Conservation (phyloP, 1,139 yeast species). For the Sugiyamaella grinbergsii region DNA sequence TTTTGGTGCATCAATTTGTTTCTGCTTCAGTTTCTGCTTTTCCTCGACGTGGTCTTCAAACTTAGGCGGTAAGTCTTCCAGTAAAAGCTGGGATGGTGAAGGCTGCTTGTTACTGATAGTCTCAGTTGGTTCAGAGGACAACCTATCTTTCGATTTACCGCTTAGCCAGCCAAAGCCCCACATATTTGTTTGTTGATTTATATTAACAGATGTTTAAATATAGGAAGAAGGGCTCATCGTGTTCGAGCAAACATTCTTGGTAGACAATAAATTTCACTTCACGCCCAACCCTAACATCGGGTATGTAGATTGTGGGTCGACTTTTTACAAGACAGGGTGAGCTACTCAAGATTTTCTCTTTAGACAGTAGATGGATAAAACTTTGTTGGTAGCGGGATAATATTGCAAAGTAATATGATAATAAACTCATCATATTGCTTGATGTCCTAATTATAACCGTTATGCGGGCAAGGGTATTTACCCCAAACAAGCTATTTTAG, state of each 20-base stretch:
- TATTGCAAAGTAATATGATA: no score
- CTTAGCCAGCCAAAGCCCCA: conserved; percentile 21
- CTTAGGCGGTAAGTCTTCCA: conserved; percentile 43
- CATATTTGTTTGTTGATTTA: conserved; percentile 1
- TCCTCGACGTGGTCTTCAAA: conserved; percentile 37
- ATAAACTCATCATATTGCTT: no score
- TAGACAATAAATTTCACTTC: conserved; percentile 14
- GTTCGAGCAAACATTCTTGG: no score
- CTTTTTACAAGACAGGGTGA: no score
- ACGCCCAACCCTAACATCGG: conserved; percentile 9
- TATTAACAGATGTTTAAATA: background rate
- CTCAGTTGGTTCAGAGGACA: background rate
- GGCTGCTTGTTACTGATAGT: background rate
- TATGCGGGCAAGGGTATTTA: no score
- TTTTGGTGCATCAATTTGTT: conserved; percentile 25
- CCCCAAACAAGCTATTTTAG: no score
- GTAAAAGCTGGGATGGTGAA: conserved; percentile 17
- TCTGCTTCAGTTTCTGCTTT: conserved; percentile 13
- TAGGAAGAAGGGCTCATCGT: no score
- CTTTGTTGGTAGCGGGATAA: no score
- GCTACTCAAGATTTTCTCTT: no score
- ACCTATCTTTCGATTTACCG: background rate
- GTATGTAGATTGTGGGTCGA: no score
- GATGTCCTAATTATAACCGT: no score
- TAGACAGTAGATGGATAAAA: no score